Evolutionary conservation across 1,139 yeast species (phyloP).

Genomic region (Suhomyces maxii): DNA sequence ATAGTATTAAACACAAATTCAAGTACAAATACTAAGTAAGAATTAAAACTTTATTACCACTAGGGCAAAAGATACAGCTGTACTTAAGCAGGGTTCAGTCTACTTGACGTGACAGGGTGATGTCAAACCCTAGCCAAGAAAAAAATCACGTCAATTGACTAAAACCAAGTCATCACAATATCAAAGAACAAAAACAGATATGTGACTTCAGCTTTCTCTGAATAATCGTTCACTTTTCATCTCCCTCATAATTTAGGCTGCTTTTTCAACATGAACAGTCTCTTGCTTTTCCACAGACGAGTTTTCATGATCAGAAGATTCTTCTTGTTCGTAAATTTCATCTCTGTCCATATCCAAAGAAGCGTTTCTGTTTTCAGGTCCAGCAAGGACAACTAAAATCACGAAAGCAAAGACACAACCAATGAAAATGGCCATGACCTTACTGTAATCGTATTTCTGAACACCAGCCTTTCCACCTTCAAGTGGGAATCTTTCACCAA

Average conservation of each 20-base stretch:
- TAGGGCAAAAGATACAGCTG: not conserved
- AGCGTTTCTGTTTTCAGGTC: conserved; percentile 68
- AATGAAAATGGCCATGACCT: conserved; percentile 80
- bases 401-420: conserved; percentile 74
- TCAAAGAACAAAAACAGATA: too few relatives aligned
- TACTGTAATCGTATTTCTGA: conserved; percentile 30
- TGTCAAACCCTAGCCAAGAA: too few relatives aligned
- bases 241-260: too few relatives aligned
- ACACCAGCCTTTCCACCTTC: conserved; percentile 1
- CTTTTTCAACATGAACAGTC: not conserved
- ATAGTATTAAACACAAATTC: not conserved
- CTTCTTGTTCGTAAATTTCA: conserved; percentile 14
- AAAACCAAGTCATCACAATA: too few relatives aligned
- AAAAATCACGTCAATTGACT: too few relatives aligned
- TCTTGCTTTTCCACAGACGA: not conserved
- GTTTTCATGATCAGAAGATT: not conserved
- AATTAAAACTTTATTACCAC: not conserved
- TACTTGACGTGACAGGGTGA: too few relatives aligned
- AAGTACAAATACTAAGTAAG: not conserved
- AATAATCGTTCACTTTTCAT: too few relatives aligned
- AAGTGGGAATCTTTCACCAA: conserved; percentile 59
- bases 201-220: too few relatives aligned
- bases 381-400: conserved; percentile 57
- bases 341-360: conserved; percentile 19
- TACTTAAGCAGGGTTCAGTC: not conserved